Conservation (phyloP, 495 filamentous ascomycete genomes). For the Daldinia grandis region DNA sequence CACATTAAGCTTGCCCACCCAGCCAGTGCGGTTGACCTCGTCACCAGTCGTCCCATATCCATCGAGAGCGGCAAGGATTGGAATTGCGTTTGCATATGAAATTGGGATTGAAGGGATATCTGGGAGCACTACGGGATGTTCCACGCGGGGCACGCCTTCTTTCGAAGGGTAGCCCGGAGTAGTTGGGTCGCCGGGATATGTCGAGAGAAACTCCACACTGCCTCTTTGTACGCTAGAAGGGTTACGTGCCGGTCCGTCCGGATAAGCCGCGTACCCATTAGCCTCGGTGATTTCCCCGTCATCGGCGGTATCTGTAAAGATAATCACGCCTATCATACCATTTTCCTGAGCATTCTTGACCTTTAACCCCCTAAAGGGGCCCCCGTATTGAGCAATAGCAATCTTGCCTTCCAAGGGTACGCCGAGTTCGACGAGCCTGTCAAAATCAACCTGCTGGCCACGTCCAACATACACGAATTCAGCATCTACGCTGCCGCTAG, state of each 20-base stretch:
- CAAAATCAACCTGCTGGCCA: slow-evolving; percentile 78
- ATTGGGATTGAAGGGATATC: slow-evolving; percentile 87
- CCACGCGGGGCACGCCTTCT: slow-evolving; percentile 74
- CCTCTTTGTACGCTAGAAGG: slow-evolving; percentile 85
- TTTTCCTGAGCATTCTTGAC: slow-evolving; percentile 85
- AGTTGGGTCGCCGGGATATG: slow-evolving; percentile 65
- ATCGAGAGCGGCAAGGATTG: slow-evolving; percentile 80
- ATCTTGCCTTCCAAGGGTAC: slow-evolving; percentile 81
- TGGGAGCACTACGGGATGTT: slow-evolving; percentile 68
- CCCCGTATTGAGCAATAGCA: slow-evolving; percentile 80
- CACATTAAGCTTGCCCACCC: slow-evolving; percentile 76
- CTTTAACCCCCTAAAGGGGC: slow-evolving; percentile 82
- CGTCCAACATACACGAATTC: slow-evolving; percentile 77
- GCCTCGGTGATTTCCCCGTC: slow-evolving; percentile 79
- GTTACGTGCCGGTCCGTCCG: slow-evolving; percentile 80
- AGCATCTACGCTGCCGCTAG: slow-evolving; percentile 80
- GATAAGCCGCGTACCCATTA: slow-evolving; percentile 79
- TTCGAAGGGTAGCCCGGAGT: slow-evolving; percentile 93
- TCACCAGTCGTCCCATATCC: slow-evolving; percentile 77
- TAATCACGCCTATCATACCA: slow-evolving; percentile 81
- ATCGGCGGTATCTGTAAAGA: slow-evolving; percentile 83
- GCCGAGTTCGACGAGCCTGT: slow-evolving; percentile 74
- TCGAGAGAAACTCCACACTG: slow-evolving; percentile 77
- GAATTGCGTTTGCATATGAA: slow-evolving; percentile 80
- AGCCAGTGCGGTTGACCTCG: slow-evolving; percentile 74